A percentile compares a stretch with the other conserved stretches of the same genome.
Evolutionary conservation across 2,329 filamentous ascomycete genomes (phyloP).

Genomic region (Ophiocordyceps camponoti-floridani): DNA sequence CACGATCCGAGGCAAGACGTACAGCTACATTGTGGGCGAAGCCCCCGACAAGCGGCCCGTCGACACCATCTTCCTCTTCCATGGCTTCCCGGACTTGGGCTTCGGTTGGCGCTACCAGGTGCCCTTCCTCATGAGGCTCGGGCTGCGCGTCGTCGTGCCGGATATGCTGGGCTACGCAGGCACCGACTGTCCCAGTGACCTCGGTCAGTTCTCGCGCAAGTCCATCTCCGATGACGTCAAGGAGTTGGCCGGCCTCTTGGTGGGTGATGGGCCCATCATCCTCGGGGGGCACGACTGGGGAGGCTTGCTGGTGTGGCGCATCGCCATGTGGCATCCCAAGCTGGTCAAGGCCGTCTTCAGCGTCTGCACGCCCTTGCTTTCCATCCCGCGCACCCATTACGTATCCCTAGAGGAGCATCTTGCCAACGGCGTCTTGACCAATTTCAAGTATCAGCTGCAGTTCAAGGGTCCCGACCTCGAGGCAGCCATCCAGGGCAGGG

Average conservation of each 20-base stretch:
- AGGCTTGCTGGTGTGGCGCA: conserved; percentile 57
- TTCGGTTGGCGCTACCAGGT: conserved; percentile 87
- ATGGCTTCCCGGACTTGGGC: conserved; percentile 70
- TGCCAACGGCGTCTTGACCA: conserved; percentile 33
- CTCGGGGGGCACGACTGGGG: conserved; percentile 93
- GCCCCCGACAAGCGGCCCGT: conserved; percentile 21
- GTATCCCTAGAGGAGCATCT: conserved; percentile 42
- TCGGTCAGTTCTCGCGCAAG: conserved; percentile 52
- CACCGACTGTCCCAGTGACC: conserved; percentile 48
- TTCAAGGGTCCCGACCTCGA: conserved; percentile 53
- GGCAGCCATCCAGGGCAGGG: conserved; percentile 32
- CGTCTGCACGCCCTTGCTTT: conserved; percentile 67
- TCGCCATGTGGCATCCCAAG: conserved; percentile 54
- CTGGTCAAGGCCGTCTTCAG: conserved; percentile 60
- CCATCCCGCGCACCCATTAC: conserved; percentile 31
- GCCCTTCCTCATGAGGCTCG: conserved; percentile 52
- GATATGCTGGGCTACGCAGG: conserved; percentile 78
- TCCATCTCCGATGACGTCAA: conserved; percentile 58
- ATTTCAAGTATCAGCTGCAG: conserved; percentile 74
- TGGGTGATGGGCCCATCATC: conserved; percentile 40
- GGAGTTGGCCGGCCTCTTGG: conserved; percentile 43
- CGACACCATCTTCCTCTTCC: conserved; percentile 37
- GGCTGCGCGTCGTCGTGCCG: conserved; percentile 63
- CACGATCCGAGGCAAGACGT: conserved; percentile 49
- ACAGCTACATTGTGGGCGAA: conserved; percentile 43